phyloP scores from a whole-genome alignment of 306 rosid species.

The Castanospermum australe region DNA sequence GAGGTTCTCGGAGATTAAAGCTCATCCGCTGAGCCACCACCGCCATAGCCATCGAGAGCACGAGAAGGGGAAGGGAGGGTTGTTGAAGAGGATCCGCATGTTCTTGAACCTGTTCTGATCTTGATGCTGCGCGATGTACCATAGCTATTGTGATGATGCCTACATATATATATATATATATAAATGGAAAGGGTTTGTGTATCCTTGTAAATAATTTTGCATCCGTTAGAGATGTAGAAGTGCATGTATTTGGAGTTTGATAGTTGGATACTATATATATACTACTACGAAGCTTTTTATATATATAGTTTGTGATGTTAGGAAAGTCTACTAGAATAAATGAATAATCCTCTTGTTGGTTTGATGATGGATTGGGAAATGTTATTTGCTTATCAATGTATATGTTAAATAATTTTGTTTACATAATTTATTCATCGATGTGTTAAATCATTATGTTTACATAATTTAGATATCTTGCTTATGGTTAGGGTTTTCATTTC shows the following conservation, averaged over 20 bases:
- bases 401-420: too few species aligned
- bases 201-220: slow-evolving; percentile 3
- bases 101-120: slow-evolving; percentile 27
- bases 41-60: not conserved
- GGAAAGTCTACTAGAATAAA: not conserved
- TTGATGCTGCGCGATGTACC: not conserved
- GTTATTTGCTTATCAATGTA: too few species aligned
- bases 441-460: too few species aligned
- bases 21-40: not conserved
- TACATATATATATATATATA: not conserved
- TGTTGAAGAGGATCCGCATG: slow-evolving; percentile 21
- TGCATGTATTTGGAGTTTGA: not conserved
- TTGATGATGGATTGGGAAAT: too few species aligned
- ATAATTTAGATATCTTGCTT: too few species aligned
- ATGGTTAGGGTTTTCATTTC: too few species aligned
- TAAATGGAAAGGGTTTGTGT: not conserved
- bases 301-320: not conserved
- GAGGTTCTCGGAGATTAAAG: not conserved
- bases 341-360: too few species aligned
- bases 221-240: not conserved
- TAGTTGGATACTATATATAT: not conserved
- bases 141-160: not conserved
- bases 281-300: not conserved
- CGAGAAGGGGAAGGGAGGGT: slow-evolving; percentile 4
- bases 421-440: too few species aligned